Conservation (phyloP, 2,329 filamentous ascomycete genomes). For the Penicillium sp. region DNA sequence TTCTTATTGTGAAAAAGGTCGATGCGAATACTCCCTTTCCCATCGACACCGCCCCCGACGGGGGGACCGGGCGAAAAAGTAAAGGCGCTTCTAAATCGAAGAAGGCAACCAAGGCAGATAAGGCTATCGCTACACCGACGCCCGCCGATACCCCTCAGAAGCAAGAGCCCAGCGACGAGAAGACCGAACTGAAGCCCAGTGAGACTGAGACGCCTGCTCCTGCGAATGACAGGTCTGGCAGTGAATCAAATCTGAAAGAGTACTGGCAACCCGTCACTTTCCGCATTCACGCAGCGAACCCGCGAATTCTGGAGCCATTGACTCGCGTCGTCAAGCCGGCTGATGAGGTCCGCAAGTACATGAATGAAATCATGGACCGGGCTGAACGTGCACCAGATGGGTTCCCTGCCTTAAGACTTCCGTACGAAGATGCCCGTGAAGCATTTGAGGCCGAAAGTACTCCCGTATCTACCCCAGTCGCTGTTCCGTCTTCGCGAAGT, state of each 20-base stretch:
- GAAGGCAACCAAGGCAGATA: constrained; percentile 28
- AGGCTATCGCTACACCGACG: constrained; percentile 9
- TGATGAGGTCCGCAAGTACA: constrained; percentile 49
- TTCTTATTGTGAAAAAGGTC: constrained; percentile 42
- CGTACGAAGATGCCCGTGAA: constrained; percentile 35
- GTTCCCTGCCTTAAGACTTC: constrained; percentile 52
- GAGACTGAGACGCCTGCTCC: constrained; percentile 8
- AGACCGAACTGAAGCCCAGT: constrained; percentile 7
- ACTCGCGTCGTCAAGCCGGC: constrained; percentile 51
- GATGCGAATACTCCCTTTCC: constrained; percentile 35
- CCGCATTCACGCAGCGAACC: constrained; percentile 48
- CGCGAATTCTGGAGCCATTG: constrained; percentile 50
- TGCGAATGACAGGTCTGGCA: constrained; percentile 7
- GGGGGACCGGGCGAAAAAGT: constrained; percentile 25
- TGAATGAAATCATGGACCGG: constrained; percentile 53
- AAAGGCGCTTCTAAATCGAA: constrained; percentile 34
- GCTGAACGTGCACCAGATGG: constrained; percentile 51
- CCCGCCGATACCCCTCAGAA: constrained; percentile 19
- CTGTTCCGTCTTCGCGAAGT: constrained; percentile 13
- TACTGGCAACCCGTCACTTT: constrained; percentile 53
- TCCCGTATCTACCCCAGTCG: constrained; percentile 13
- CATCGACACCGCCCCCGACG: constrained; percentile 28
- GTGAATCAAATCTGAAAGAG: constrained; percentile 33
- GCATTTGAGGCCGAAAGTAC: constrained; percentile 25
- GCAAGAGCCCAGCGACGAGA: constrained; percentile 11